Base-by-base conservation (phyloP, 169 alveolate species). In the Plasmodium gaboni region DNA sequence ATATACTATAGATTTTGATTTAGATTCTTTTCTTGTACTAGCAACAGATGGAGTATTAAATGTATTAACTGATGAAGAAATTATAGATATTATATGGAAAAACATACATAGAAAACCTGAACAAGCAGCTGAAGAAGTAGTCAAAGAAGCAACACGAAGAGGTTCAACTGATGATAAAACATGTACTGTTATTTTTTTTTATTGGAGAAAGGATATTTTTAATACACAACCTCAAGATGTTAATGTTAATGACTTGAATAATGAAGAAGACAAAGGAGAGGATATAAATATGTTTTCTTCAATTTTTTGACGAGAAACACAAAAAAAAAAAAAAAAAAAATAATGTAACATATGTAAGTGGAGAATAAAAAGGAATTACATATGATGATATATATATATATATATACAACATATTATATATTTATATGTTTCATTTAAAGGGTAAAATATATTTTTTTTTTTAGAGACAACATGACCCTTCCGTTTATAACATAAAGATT, bases 151-250 rank as follows among this genome's bases (percentile, higher is more conserved):
- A 6, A 92, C 92, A 2, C 50, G 60, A 38, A 22, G 88, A 4
- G 95, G 95, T 3, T 94, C 96, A 12, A 46, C 60, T 6, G 96
- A 94, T 72, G 96, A 94, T 78, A 92, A 92, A 65, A 94, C 96
- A 1, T 92, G 95, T 60, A 94, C 95, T n/a, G 94, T 94, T 26
- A 92, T 94, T 15, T 94, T 92, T 44, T 94, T 94, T 53, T 92
- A 93, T 42, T 94, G 96, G 96, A 90, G 87, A 91, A 93, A 92
- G 64, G 87, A 89, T 42, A 89, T 92, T 57, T 86, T 89, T 38
- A 89, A 80, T 24, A 86, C 9, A 38, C 46, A 38, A 38, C 46
- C 9, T 5, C 46, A 38, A 38, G 46, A 38, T 38, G 46, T 38
- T 1, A 38, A 38, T 38, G 10, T 38, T 5, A 38, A 1, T 38